These are phyloP conservation scores for Mycena venus DNA, from an alignment of 768 basidiomycete species.

Conservation along the genomic window DNA sequence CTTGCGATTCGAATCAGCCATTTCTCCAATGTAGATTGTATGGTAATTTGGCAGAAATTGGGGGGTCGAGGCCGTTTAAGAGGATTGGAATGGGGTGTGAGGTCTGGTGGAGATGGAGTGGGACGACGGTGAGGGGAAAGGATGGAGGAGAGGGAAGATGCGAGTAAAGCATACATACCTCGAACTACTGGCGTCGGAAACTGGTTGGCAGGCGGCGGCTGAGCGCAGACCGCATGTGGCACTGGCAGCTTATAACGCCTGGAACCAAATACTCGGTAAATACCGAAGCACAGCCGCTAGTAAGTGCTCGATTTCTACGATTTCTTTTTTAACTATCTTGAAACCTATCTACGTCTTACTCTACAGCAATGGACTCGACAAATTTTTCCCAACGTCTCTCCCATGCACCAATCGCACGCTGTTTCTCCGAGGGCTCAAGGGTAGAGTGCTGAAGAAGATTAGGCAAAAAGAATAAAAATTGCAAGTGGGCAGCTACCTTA, in stretches of 20 bases:
- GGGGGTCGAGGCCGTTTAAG: constrained; percentile 49
- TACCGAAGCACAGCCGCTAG: constrained; percentile 14
- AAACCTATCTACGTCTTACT: background rate
- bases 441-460: constrained; percentile 62
- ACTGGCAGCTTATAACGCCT: background rate
- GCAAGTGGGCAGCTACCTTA: constrained; percentile 50
- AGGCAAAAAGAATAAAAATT: background rate
- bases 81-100: constrained; percentile 55
- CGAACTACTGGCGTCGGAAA: background rate
- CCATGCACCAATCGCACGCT: constrained; percentile 56
- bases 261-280: constrained; percentile 6
- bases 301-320: too few relatives aligned
- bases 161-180: constrained; percentile 53
- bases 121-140: constrained; percentile 71
- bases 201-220: background rate
- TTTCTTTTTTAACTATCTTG: too few relatives aligned
- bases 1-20: constrained; percentile 87
- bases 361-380: constrained; percentile 42
- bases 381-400: constrained; percentile 63
- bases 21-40: constrained; percentile 78
- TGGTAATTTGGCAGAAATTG: constrained; percentile 53
- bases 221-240: constrained; percentile 3
- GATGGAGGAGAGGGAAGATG: constrained; percentile 56
- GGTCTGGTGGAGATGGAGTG: constrained; percentile 68
- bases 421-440: constrained; percentile 62